Conservation (phyloP, 2,329 filamentous ascomycete genomes). For the Xylaria sp. region DNA sequence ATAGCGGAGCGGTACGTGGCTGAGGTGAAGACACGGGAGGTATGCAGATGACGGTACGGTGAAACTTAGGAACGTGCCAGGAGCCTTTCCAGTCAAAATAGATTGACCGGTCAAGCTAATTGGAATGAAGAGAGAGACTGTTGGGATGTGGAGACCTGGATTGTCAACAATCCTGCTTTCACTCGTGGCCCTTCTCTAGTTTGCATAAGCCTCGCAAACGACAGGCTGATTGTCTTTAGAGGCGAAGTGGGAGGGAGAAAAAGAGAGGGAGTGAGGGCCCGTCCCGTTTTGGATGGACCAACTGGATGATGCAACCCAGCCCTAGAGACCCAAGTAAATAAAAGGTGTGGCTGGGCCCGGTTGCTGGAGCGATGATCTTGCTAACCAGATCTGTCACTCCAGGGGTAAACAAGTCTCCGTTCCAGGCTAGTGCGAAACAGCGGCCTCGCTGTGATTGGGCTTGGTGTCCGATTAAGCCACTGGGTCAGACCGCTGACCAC, state of each 20-base stretch:
- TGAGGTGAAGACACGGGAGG: slow-evolving; percentile 14
- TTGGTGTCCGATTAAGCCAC: neutral
- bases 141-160: slow-evolving; percentile 20
- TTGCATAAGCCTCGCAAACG: slow-evolving; percentile 16
- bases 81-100: slow-evolving; percentile 17
- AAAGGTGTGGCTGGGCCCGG: slow-evolving; percentile 30
- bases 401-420: slow-evolving; percentile 2
- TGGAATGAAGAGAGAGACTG: slow-evolving; percentile 25
- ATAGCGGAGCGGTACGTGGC: slow-evolving; percentile 11
- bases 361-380: slow-evolving; percentile 26
- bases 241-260: slow-evolving; percentile 13
- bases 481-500: neutral
- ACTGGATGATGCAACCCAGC: slow-evolving; percentile 17
- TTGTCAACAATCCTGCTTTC: slow-evolving; percentile 25
- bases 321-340: slow-evolving; percentile 23
- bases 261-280: slow-evolving; percentile 13
- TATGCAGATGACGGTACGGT: slow-evolving; percentile 23
- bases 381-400: slow-evolving; percentile 15
- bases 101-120: slow-evolving; percentile 19
- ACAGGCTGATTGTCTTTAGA: slow-evolving; percentile 9
- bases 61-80: slow-evolving; percentile 30
- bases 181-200: slow-evolving; percentile 22
- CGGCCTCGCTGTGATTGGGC: neutral
- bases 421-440: neutral
- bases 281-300: slow-evolving; percentile 15